Base-by-base conservation (phyloP, 805 yeast genomes). In the Candida tallmaniae region DNA sequence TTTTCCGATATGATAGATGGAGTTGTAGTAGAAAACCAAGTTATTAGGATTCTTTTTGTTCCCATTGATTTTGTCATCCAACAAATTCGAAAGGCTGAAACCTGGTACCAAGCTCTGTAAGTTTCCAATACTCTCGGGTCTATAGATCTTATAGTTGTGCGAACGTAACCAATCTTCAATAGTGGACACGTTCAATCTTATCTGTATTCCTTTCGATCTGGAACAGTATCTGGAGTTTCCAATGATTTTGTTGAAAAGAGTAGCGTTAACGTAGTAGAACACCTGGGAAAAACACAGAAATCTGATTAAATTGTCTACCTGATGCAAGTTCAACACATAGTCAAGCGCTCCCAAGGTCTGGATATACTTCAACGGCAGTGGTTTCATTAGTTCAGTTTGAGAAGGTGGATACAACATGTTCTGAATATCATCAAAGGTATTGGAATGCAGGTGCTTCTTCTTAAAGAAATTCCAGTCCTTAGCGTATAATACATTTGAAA, bases 141-240 rank as follows among this genome's bases (percentile, higher is more conserved):
- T 48, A 29, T 39, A 51, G 4, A 54, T 75, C 19, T 67, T 66
- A 44, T 73, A 64, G 48, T 78, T 76, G 46, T 80, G 82, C 5
- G 76, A 68, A 40, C 95, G 74, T 20, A 90, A 73, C 99, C 99
- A 93, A 51, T 93, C 96, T 57, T 93, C 97, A 28, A 93, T 60
- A 4, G 83, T 74, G 0, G 96, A 87, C 7, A 93, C 50, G 48
- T 93, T 93, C 35, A 93, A 71, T 36, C 97, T 68, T 29, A 93
- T 80, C 53, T 93, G 97, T 58, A 93, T 77, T 0, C 97, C 97
- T 42, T 80, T 76, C 0, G 86, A 73, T 39, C 99, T 73, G 1
- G 95, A 76, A 32, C 83, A 68, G 45, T 82, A 82, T 47, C 76
- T 83, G 20, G 83, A 76, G 42, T 75, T 78, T 14, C 76, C 66